A percentile compares a stretch with the other conserved stretches of the same genome.
These are phyloP conservation scores for Aspergillus amoenus DNA, from an alignment of 2,329 filamentous ascomycete species.

Conservation along the genomic window DNA sequence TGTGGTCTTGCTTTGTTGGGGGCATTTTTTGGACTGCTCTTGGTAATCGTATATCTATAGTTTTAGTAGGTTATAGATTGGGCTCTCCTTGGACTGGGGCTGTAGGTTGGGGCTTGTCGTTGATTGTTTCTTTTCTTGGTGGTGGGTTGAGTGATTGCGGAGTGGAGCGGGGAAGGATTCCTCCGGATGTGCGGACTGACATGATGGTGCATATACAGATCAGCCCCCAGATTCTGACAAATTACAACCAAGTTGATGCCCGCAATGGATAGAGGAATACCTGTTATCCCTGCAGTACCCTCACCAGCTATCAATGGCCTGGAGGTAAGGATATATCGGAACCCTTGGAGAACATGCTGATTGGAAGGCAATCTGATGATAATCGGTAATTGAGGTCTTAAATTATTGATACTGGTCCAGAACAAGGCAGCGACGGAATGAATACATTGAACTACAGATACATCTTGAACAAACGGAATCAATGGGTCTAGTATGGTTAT, in stretches of 20 bases:
- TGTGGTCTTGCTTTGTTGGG: constrained; percentile 24
- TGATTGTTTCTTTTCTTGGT: not conserved
- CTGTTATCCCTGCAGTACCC: too few relatives aligned
- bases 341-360: too few relatives aligned
- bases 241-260: not conserved
- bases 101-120: not conserved
- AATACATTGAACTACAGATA: not conserved
- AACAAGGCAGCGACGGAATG: too few relatives aligned
- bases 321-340: too few relatives aligned
- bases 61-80: not conserved
- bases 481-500: constrained; percentile 41
- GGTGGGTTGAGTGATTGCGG: not conserved
- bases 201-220: too few relatives aligned
- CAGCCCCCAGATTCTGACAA: too few relatives aligned
- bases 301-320: too few relatives aligned
- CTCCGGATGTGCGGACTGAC: not conserved
- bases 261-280: not conserved
- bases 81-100: not conserved
- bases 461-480: constrained; percentile 32
- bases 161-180: not conserved
- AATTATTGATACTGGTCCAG: too few relatives aligned
- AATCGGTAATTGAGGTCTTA: too few relatives aligned
- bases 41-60: not conserved
- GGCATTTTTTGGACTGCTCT: not conserved
- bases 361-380: too few relatives aligned